Base-by-base conservation (phyloP, 2,329 filamentous ascomycete genomes). In the Ophiostoma sp. region DNA sequence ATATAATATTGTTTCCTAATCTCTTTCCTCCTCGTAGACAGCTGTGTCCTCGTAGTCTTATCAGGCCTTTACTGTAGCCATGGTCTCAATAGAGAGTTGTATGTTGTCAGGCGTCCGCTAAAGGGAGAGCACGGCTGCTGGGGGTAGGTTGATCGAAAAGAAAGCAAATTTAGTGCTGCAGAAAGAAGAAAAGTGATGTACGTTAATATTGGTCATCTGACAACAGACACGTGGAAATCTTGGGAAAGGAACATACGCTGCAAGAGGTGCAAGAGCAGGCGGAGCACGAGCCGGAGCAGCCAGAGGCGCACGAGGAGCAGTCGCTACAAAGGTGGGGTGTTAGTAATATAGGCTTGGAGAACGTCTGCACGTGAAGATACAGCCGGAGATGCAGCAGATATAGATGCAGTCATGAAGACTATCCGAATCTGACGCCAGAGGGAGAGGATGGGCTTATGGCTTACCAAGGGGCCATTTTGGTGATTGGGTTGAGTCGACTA, bases 161-260 rank as follows among this genome's bases (percentile, higher is more conserved):
- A n/a, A 31, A 11, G 6, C 17, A 6, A 15, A 31, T 63, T 71
- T 63, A 71, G 69, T 71, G 69, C 69, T 79, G 22, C 17, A 33
- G 19, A 66, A 12, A 17, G 1, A 87, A 89, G 63, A 11, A 36
- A 45, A 52, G 11, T 12, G 57, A 39, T 31, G 48, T 45, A 59
- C 22, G n/a, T 72, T 70, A 75, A 69, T 72, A 59, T 52, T 12
- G 11, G 39, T 28, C 39, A 39, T 36, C 19, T 8, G 19, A 22
- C 33, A 31, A 33, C 8, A 42, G 25, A 9, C 11, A 39, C 0
- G 48, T 45, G 19, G 39, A 12, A 28, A 63, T 22, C 22, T 11
- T 42, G 39, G 28, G 31, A 19, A 22, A 12, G 15, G 45, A 73
- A 73, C 74, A 7, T 74, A 77, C 76, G 64, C 36, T 45, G 74